Percentiles rank a stretch among this genome's conserved stretches.
phyloP scores from a whole-genome alignment of 2,329 filamentous ascomycete species.

The Cladosporium oxysporum region DNA sequence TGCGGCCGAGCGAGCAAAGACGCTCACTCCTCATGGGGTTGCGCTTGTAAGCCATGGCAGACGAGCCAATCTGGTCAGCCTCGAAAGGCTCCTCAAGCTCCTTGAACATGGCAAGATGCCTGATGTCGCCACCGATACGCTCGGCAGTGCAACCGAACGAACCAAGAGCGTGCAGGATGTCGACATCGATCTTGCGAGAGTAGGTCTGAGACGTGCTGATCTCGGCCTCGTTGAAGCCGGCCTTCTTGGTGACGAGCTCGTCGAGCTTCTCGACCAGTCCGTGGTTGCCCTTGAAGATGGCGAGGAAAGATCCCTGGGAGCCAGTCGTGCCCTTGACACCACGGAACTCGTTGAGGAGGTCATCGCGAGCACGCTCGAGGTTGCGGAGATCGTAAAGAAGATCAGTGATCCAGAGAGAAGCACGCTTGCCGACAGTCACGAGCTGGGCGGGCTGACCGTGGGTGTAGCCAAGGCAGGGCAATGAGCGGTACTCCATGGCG shows the following conservation, averaged over 20 bases:
- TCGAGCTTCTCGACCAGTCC: constrained; percentile 63
- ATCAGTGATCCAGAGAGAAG: constrained; percentile 74
- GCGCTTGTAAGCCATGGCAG: constrained; percentile 68
- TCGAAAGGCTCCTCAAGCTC: constrained; percentile 86
- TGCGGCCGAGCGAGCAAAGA: constrained; percentile 59
- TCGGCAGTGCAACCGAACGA: constrained; percentile 78
- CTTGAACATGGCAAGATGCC: constrained; percentile 73
- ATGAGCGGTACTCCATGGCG: constrained; percentile 69
- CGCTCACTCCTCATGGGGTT: constrained; percentile 62
- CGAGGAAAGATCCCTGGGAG: constrained; percentile 76
- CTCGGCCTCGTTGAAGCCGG: constrained; percentile 63
- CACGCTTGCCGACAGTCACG: constrained; percentile 63
- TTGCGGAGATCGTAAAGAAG: constrained; percentile 73
- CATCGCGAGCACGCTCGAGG: constrained; percentile 67
- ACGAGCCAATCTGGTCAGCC: constrained; percentile 72
- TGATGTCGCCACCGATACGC: constrained; percentile 72
- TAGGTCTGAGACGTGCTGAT: constrained; percentile 73
- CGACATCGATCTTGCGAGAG: constrained; percentile 78
- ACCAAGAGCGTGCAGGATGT: constrained; percentile 76
- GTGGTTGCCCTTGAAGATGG: constrained; percentile 65
- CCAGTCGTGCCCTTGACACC: constrained; percentile 73
- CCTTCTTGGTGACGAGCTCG: constrained; percentile 64
- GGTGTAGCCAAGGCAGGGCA: constrained; percentile 75
- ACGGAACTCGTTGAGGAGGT: constrained; percentile 66
- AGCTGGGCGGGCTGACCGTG: constrained; percentile 66